Conservation (phyloP, 2,329 filamentous ascomycete species). For the Colletotrichum shisoi region DNA sequence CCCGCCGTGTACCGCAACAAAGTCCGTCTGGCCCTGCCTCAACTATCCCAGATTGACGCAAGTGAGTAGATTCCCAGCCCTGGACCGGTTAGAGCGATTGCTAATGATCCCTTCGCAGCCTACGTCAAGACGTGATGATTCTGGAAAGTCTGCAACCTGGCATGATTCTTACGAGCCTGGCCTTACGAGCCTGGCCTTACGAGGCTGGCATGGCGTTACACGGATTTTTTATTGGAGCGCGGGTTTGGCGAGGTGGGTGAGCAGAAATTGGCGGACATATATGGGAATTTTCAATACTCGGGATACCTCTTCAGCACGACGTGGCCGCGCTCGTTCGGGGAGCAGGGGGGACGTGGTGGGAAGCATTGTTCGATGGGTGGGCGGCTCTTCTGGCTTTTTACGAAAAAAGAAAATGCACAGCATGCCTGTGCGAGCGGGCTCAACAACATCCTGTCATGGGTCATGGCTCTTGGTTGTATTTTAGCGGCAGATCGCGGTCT, state of each 20-base stretch:
- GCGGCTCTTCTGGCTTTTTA: conserved; percentile 19
- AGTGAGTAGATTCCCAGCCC: conserved; percentile 69
- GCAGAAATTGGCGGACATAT: conserved; percentile 16
- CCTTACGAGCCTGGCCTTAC: conserved; percentile 30
- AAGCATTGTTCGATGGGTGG: conserved; percentile 19
- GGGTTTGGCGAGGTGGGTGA: background rate
- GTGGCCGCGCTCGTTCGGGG: background rate
- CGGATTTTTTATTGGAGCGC: conserved; percentile 28
- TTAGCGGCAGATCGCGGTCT: conserved; percentile 36
- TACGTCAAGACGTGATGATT: conserved; percentile 39
- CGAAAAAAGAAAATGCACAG: conserved; percentile 10
- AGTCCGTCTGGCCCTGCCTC: conserved; percentile 83
- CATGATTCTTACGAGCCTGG: conserved; percentile 31
- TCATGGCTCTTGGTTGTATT: conserved; percentile 35
- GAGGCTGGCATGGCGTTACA: conserved; percentile 35
- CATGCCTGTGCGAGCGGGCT: conserved; percentile 8
- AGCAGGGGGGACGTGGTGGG: conserved; percentile 3
- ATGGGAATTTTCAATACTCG: conserved; percentile 12
- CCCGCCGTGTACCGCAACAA: conserved; percentile 96
- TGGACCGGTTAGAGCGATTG: background rate
- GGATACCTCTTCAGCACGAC: conserved; percentile 26
- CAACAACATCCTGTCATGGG: conserved; percentile 25
- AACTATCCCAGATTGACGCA: conserved; percentile 93
- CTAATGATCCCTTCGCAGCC: conserved; percentile 31
- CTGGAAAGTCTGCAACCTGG: conserved; percentile 4